These are phyloP conservation scores for Fusarium dimerum DNA, from an alignment of 2,329 filamentous ascomycete species.

Conservation along the genomic window DNA sequence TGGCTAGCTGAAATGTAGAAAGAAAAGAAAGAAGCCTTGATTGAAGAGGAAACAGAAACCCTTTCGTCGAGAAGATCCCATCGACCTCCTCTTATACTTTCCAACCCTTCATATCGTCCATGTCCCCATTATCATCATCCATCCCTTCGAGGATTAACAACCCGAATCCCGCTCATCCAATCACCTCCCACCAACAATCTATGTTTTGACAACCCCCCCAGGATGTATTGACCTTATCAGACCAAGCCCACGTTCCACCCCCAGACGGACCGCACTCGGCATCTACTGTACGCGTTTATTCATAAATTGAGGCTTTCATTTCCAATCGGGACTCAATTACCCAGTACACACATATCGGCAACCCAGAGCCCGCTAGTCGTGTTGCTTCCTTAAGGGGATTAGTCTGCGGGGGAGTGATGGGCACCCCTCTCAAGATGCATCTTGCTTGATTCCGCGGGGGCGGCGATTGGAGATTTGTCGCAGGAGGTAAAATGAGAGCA, in stretches of 20 bases:
- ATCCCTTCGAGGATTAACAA: not conserved
- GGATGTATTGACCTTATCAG: not conserved
- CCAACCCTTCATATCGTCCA: not conserved
- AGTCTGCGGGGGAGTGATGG: constrained; percentile 4
- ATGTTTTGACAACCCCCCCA: not conserved
- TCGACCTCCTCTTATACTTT: constrained; percentile 15
- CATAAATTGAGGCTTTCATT: not conserved
- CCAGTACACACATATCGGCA: constrained; percentile 14
- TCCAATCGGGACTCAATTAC: constrained; percentile 23
- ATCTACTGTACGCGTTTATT: not conserved
- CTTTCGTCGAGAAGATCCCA: not conserved
- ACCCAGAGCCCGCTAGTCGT: not conserved
- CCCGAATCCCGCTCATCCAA: not conserved
- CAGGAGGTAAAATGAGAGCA: too few species aligned
- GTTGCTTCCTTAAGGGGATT: constrained; percentile 2
- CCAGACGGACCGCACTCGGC: not conserved
- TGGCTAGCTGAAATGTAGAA: not conserved
- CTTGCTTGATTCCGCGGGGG: too few species aligned
- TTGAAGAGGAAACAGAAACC: not conserved
- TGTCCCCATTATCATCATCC: not conserved
- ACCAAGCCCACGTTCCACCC: not conserved
- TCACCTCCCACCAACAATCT: too few species aligned
- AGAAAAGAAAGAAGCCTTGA: not conserved
- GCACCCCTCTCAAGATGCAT: not conserved
- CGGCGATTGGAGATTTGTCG: too few species aligned